A percentile compares a stretch with the other conserved stretches of the same genome.
These are phyloP conservation scores for Xylaria flabelliformis DNA, from an alignment of 495 filamentous ascomycete genomes.

Conservation along the genomic window DNA sequence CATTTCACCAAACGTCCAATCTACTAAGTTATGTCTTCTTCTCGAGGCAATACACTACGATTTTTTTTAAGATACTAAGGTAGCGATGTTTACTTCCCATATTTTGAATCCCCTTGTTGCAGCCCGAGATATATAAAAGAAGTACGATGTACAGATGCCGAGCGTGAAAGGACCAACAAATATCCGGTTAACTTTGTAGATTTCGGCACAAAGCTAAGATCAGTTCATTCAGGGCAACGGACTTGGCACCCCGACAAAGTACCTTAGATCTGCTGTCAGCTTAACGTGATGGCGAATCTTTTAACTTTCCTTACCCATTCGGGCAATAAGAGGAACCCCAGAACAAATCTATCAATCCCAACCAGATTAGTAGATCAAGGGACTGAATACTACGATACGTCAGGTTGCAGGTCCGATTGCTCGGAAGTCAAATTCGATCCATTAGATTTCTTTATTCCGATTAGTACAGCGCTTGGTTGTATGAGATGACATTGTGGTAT, in stretches of 20 bases:
- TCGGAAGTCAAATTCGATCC: neutral
- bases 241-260: slow-evolving; percentile 14
- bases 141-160: neutral
- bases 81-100: neutral
- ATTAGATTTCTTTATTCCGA: neutral
- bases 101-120: neutral
- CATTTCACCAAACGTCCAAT: slow-evolving; percentile 12
- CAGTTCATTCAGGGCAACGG: neutral
- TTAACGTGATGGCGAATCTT: slow-evolving; percentile 12
- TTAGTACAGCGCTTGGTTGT: neutral
- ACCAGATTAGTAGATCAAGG: slow-evolving; percentile 19
- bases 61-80: neutral
- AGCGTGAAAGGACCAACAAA: neutral
- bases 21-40: neutral
- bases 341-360: neutral
- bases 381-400: neutral
- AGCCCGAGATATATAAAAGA: neutral
- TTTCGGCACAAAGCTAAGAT: neutral
- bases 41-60: neutral
- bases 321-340: slow-evolving; percentile 10
- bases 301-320: slow-evolving; percentile 5
- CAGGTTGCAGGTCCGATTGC: slow-evolving; percentile 9
- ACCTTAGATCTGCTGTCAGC: neutral
- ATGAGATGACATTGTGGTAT: neutral
- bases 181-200: neutral